A percentile compares a stretch with the other conserved stretches of the same genome.
Evolutionary conservation across 257 asterid species (phyloP).

Genomic region (Knoxia roxburghii): DNA sequence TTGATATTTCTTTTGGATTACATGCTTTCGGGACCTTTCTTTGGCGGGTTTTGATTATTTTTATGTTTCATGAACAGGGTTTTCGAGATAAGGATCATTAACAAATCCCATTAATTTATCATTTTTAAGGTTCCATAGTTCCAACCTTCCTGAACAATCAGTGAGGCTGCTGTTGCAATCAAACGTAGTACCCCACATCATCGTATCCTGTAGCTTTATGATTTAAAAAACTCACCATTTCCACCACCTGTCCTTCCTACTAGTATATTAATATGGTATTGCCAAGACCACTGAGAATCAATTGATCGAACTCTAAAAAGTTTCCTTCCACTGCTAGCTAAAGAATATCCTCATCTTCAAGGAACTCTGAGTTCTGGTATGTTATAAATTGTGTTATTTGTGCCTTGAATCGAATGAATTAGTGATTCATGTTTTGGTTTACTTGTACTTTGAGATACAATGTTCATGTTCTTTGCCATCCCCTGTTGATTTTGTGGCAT

Average conservation of each 20-base stretch:
- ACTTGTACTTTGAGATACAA: background rate
- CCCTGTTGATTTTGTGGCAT: background rate
- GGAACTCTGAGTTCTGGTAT: background rate
- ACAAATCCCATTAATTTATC: background rate
- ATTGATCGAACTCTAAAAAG: background rate
- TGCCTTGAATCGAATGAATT: background rate
- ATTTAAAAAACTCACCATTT: background rate
- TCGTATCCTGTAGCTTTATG: background rate
- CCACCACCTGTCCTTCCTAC: background rate
- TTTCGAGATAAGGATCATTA: background rate
- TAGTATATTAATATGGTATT: too few relatives aligned
- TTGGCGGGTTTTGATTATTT: background rate
- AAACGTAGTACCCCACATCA: background rate
- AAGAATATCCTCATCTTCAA: background rate
- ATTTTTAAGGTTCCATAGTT: background rate
- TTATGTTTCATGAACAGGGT: background rate
- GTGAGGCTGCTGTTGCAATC: background rate
- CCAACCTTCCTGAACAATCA: background rate
- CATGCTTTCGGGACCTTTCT: background rate
- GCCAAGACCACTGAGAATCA: background rate
- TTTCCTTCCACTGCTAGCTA: too few relatives aligned
- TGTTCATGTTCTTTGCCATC: background rate
- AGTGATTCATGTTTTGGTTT: too few relatives aligned
- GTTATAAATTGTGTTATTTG: background rate
- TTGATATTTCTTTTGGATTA: too few relatives aligned